phyloP scores from a whole-genome alignment of 257 asterid genomes.

The Catharanthus roseus region DNA sequence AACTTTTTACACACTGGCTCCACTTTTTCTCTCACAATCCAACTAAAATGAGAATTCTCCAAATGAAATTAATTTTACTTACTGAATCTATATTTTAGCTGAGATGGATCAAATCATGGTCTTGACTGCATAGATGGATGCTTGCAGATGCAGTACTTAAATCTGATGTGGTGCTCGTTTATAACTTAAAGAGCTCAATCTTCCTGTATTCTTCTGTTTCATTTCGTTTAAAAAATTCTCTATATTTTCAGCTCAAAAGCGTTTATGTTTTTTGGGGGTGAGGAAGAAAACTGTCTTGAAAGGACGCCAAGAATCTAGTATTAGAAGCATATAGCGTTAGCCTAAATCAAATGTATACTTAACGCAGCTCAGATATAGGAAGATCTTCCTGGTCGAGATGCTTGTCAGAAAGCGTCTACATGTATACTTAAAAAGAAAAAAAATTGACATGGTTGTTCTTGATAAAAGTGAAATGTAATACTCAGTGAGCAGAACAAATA shows the following conservation, averaged over 20 bases:
- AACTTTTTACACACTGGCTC: too few relatives aligned
- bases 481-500: not conserved
- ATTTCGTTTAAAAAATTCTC: not conserved
- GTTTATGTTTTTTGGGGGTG: not conserved
- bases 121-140: not conserved
- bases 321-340: not conserved
- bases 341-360: not conserved
- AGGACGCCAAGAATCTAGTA: not conserved
- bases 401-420: not conserved
- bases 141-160: not conserved
- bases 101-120: not conserved
- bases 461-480: not conserved
- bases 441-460: not conserved
- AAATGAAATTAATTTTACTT: too few relatives aligned
- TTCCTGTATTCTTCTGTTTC: not conserved
- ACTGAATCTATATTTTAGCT: not conserved
- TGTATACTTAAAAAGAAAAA: not conserved
- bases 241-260: not conserved
- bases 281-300: not conserved
- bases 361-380: not conserved
- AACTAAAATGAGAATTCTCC: too few relatives aligned
- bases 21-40: too few relatives aligned
- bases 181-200: not conserved
- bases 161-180: not conserved
- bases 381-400: not conserved